phyloP scores from a whole-genome alignment of 2,329 filamentous ascomycete species.

The Pseudocercospora fijiensis region DNA sequence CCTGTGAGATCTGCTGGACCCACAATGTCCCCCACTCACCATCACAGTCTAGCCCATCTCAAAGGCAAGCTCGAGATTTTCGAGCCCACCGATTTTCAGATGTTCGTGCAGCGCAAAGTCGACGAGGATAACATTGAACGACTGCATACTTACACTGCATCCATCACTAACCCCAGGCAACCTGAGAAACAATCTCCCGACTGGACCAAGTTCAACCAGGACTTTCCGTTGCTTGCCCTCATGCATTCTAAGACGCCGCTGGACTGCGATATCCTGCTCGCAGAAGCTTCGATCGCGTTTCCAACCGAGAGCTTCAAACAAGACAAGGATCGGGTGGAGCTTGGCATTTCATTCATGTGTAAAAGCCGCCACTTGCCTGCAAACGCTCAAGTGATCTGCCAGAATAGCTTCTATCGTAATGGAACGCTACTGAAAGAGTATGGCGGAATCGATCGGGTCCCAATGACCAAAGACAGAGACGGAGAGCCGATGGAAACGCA shows the following conservation, averaged over 20 bases:
- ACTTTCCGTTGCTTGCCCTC: constrained; percentile 33
- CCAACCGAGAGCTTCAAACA: constrained; percentile 41
- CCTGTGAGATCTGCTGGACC: constrained; percentile 8
- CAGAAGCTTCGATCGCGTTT: constrained; percentile 45
- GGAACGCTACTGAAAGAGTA: constrained; percentile 26
- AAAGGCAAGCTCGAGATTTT: constrained; percentile 31
- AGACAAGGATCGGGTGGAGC: constrained; percentile 36
- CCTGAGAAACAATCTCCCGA: constrained; percentile 38
- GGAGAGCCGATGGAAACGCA: constrained; percentile 30
- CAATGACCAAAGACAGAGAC: constrained; percentile 21
- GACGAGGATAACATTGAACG: constrained; percentile 26
- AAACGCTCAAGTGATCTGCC: constrained; percentile 25
- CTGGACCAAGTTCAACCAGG: constrained; percentile 34
- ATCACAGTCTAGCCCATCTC: constrained; percentile 19
- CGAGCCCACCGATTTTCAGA: constrained; percentile 40
- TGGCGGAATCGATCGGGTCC: constrained; percentile 23
- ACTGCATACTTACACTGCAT: constrained; percentile 44
- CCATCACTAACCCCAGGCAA: constrained; percentile 34
- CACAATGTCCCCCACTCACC: constrained; percentile 3
- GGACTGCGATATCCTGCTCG: constrained; percentile 42
- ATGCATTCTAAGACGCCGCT: constrained; percentile 30
- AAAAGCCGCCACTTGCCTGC: constrained; percentile 27
- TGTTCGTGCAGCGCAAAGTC: constrained; percentile 43
- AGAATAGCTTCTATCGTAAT: constrained; percentile 32
- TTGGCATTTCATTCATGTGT: constrained; percentile 36